Evolutionary conservation across 257 asterid genomes (phyloP).

Genomic region (Capsicum pubescens): DNA sequence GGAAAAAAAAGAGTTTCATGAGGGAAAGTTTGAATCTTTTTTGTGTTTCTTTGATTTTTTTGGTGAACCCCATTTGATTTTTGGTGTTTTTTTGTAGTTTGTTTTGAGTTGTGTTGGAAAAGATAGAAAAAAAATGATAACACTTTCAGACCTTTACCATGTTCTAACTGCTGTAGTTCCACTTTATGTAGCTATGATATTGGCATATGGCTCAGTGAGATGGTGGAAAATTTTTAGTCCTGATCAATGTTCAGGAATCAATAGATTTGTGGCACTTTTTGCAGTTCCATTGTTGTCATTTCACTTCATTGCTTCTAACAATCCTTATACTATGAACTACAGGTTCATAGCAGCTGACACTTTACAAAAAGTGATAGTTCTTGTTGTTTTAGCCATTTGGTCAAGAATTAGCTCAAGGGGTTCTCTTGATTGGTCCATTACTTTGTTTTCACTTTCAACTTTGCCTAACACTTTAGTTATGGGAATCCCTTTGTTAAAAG

Average conservation of each 20-base stretch:
- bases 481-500: slow-evolving; percentile 69
- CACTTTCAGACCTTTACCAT: slow-evolving; percentile 56
- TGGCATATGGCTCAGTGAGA: slow-evolving; percentile 73
- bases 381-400: slow-evolving; percentile 60
- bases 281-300: slow-evolving; percentile 75
- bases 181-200: slow-evolving; percentile 73
- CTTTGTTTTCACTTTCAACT: slow-evolving; percentile 68
- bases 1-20: neutral
- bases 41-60: neutral
- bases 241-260: slow-evolving; percentile 80
- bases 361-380: slow-evolving; percentile 62
- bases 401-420: slow-evolving; percentile 55
- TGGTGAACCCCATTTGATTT: too few species aligned
- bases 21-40: slow-evolving; percentile 9
- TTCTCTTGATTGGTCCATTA: slow-evolving; percentile 70
- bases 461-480: slow-evolving; percentile 72
- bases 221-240: slow-evolving; percentile 82
- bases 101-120: neutral
- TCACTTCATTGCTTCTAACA: slow-evolving; percentile 76
- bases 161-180: slow-evolving; percentile 78
- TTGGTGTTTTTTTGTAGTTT: neutral
- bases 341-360: slow-evolving; percentile 80
- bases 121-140: slow-evolving; percentile 44
- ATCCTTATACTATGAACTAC: slow-evolving; percentile 71
- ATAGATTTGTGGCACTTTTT: slow-evolving; percentile 73